A percentile compares a stretch with the other conserved stretches of the same genome.
These are phyloP conservation scores for Sarcodon sp. DNA, from an alignment of 768 basidiomycete genomes.

Conservation along the genomic window DNA sequence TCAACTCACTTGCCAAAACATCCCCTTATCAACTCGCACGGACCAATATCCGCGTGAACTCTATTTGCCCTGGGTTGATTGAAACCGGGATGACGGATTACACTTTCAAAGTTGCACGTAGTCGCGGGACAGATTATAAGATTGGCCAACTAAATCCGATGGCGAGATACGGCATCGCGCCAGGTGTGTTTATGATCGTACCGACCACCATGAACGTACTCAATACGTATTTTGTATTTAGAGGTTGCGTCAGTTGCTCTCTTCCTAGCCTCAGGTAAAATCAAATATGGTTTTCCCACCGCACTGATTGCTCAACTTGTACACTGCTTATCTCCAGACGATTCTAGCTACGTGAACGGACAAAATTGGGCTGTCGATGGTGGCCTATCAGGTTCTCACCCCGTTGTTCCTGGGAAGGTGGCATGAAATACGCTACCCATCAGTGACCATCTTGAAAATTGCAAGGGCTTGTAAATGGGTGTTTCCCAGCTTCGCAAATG, in stretches of 20 bases:
- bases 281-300: neutral
- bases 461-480: neutral
- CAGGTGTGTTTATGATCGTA: conserved; percentile 37
- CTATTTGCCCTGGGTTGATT: conserved; percentile 85
- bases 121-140: conserved; percentile 59
- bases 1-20: conserved; percentile 82
- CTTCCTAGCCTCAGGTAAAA: conserved; percentile 75
- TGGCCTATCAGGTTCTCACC: conserved; percentile 68
- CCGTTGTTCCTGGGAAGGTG: conserved; percentile 67
- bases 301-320: conserved; percentile 4
- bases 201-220: conserved; percentile 1
- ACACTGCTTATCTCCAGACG: conserved; percentile 33
- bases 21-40: conserved; percentile 67
- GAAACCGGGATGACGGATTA: conserved; percentile 83
- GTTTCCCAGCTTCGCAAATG: neutral
- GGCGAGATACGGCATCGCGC: conserved; percentile 68
- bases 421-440: conserved; percentile 18
- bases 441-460: neutral
- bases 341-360: conserved; percentile 87
- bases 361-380: conserved; percentile 83
- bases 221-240: conserved; percentile 14
- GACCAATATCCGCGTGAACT: conserved; percentile 79
- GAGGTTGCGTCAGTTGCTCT: conserved; percentile 81
- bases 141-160: conserved; percentile 79
- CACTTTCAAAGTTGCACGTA: conserved; percentile 69